Base-by-base conservation (phyloP, 2,329 filamentous ascomycete genomes). In the Venturia oleaginea region DNA sequence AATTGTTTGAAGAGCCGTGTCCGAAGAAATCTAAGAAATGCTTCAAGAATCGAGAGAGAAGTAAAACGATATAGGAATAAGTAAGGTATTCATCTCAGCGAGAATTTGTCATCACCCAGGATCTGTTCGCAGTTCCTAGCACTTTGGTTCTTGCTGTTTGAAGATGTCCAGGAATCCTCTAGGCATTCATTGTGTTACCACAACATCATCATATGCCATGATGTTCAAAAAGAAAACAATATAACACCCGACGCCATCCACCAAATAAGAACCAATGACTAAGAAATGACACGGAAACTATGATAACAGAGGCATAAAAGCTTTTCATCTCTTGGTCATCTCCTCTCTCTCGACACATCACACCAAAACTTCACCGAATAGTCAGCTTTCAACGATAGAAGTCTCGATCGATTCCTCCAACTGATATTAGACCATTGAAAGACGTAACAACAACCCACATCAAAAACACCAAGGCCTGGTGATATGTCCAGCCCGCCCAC, bases 271-370 rank as follows among this genome's bases (percentile, higher is more conserved):
- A 34, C 19, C 13, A 19, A 57, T 19, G 51, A 19, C 19, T 2
- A 57, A 57, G 7, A 3, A 57, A 57, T 57, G 51, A 57, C 51
- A 27, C 51, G 51, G 51, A n/a, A 57, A 57, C 51, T 19, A 57
- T 34, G 27, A 37, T 17, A 19, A 51, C 17, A n/a, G 6, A 34
- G 51, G 19, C 7, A 37, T 19, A 19, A n/a, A 22, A 4, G 2
- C 30, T 19, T n/a, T 57, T 15, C 5, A 30, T 17, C 24, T 57
- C 27, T 32, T 32, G 15, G 10, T n/a, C 17, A 32, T 27, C 30
- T 19, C 17, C n/a, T 19, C 30, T 34, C 27, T 34, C 8, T 3
- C n/a, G 1, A 2, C 51, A 55, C 27, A 11, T 43, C 48, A 27
- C 27, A n/a, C 19, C 51, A 34, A 55, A 32, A 11, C 15, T 34